A percentile compares a stretch with the other conserved stretches of the same genome.
Evolutionary conservation across 192 early-diverging fungal species (phyloP).

Genomic region (Backusella parvicylindrica): DNA sequence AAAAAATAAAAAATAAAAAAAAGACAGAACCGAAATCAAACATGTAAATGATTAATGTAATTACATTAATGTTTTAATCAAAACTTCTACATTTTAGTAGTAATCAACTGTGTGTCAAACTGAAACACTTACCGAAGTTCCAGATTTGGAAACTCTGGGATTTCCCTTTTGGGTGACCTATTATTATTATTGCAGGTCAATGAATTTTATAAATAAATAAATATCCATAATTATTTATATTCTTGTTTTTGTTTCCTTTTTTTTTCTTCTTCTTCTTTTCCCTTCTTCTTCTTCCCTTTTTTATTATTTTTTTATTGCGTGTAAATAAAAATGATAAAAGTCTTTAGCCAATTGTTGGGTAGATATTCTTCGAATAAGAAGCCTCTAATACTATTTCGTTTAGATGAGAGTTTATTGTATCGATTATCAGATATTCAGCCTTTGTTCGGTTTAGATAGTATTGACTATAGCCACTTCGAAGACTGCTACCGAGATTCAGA

Average conservation of each 20-base stretch:
- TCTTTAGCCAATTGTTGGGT: slow-evolving; percentile 10
- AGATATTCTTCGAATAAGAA: slow-evolving; percentile 5
- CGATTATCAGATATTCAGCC: slow-evolving; percentile 1
- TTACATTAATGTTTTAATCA: too few relatives aligned
- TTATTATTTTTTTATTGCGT: neutral
- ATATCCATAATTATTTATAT: neutral
- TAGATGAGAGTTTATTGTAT: slow-evolving; percentile 8
- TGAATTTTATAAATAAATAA: neutral
- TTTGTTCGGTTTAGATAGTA: neutral
- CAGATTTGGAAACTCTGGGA: neutral
- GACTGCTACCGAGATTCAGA: slow-evolving; percentile 21
- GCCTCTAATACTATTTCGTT: slow-evolving; percentile 10
- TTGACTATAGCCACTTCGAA: neutral
- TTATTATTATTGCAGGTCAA: too few relatives aligned
- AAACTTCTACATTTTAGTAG: too few relatives aligned
- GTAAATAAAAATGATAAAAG: slow-evolving; percentile 1
- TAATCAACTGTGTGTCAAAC: too few relatives aligned
- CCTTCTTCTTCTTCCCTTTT: neutral
- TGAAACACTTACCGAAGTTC: too few relatives aligned
- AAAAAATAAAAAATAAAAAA: too few relatives aligned
- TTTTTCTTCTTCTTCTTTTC: neutral
- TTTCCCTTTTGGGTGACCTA: neutral
- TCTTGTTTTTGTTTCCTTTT: neutral
- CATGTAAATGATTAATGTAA: too few relatives aligned
- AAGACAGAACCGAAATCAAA: too few relatives aligned